Percentiles rank a stretch among this genome's conserved stretches.
Conservation (phyloP, 1,284 basidiomycete species). For the Puccinia polysora region DNA sequence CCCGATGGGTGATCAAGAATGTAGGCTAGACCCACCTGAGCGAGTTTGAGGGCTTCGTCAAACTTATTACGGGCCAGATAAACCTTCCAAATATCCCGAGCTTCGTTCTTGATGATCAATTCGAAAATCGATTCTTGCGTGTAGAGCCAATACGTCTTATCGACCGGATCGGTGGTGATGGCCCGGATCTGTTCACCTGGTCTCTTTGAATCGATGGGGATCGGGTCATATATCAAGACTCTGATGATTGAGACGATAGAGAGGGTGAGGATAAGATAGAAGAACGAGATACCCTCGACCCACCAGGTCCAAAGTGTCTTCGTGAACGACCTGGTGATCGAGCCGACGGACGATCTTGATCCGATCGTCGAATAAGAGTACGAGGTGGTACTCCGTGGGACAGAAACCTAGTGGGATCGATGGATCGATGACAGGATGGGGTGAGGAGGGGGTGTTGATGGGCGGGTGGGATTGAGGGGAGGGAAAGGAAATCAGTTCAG, state of each 20-base stretch:
- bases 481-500: slow-evolving; percentile 55
- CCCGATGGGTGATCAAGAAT: slow-evolving; percentile 41
- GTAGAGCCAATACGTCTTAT: slow-evolving; percentile 90
- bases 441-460: slow-evolving; percentile 65
- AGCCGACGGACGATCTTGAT: slow-evolving; percentile 73
- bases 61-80: slow-evolving; percentile 74
- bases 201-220: slow-evolving; percentile 58
- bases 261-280: background rate
- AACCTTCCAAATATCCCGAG: slow-evolving; percentile 88
- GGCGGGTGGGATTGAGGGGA: slow-evolving; percentile 46
- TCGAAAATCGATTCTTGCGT: slow-evolving; percentile 87
- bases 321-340: slow-evolving; percentile 75
- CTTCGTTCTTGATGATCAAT: slow-evolving; percentile 78
- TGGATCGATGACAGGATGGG: no score
- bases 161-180: slow-evolving; percentile 73
- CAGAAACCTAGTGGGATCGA: slow-evolving; percentile 68
- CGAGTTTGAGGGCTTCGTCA: slow-evolving; percentile 71
- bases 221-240: no score
- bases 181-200: slow-evolving; percentile 67
- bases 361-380: slow-evolving; percentile 76
- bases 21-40: slow-evolving; percentile 60
- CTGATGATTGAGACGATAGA: background rate
- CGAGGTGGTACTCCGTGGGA: slow-evolving; percentile 86
- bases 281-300: slow-evolving; percentile 12
- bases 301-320: slow-evolving; percentile 76